These are phyloP conservation scores for Lentithecium fluviatile DNA, from an alignment of 495 filamentous ascomycete genomes.

Conservation along the genomic window DNA sequence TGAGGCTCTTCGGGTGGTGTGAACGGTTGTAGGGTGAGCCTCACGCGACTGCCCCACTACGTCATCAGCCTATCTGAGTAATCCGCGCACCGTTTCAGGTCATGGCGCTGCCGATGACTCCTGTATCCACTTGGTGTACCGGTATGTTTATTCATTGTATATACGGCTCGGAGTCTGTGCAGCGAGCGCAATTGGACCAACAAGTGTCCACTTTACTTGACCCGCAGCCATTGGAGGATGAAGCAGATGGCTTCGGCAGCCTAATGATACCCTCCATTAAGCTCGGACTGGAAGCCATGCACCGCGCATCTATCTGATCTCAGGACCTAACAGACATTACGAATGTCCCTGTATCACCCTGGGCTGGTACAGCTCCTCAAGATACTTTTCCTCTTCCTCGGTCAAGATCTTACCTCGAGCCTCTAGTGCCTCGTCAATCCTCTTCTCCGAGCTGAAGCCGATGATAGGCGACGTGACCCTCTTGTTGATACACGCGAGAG, in stretches of 20 bases:
- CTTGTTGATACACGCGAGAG: constrained; percentile 45
- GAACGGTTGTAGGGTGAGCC: background rate
- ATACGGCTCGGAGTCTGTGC: background rate
- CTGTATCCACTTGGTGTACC: background rate
- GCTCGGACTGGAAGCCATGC: too few species aligned
- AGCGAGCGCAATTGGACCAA: background rate
- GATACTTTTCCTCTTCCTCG: constrained; percentile 38
- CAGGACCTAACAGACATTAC: too few species aligned
- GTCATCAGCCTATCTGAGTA: constrained; percentile 12
- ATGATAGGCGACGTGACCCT: constrained; percentile 42
- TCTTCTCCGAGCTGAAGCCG: constrained; percentile 38
- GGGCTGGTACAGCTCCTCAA: constrained; percentile 38
- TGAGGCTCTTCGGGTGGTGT: background rate
- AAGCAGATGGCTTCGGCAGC: too few species aligned
- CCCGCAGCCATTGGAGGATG: background rate
- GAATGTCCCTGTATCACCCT: constrained; percentile 29
- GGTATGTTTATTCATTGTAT: too few species aligned
- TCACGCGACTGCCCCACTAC: constrained; percentile 23
- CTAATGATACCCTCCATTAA: too few species aligned
- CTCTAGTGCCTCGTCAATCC: constrained; percentile 39
- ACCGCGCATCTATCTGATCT: too few species aligned
- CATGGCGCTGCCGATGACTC: background rate
- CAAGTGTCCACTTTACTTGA: background rate
- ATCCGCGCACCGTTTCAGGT: constrained; percentile 11
- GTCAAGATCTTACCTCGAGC: constrained; percentile 35